Evolutionary conservation across 208 protist species (phyloP), one percentile per base, ranked within the genome.

Genomic region (Leishmania mexicana): DNA sequence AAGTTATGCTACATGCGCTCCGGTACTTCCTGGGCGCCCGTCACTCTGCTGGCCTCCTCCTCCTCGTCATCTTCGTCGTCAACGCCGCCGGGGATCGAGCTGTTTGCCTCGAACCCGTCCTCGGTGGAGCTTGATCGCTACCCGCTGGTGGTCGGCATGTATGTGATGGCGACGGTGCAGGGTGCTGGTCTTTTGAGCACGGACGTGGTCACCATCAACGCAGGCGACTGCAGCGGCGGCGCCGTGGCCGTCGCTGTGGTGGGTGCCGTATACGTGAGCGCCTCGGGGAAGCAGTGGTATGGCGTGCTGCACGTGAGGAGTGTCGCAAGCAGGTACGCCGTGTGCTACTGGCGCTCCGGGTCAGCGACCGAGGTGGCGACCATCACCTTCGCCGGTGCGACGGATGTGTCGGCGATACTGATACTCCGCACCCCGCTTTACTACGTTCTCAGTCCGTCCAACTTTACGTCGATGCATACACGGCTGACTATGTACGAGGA

Each of bases 1-100:
- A 85, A 95, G 87, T 84, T 98, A 75, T 98, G 95, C 84, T 98
- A 98, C 88, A 77, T 74, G 67, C 93, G 94, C 49, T 75, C 64
- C 42, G 93, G 88, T 64, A 86, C 76, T 42, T 93, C 92, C 65
- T 98, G 95, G 95, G 90, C 92, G 11, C 90, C 91, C 15, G 95
- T 98, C 28, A 54, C 87, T 28, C 88, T 95, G 58, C 24, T 65
- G 4, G 28, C 47, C 35, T 3, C 35, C 51, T 54, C 51, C 15
- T 54, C 51, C 1, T 54, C 15, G 19, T 73, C 81, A 24, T n/a
- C 42, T 6, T 73, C 71, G 31, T 67, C 77, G 17, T 42, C 84
- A 54, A 79, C 47, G 21, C 21, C 71, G 42, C 75, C 87, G 4
- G 67, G 68, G 21, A 77, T 95, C 15, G 31, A 83, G 58, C 85